phyloP scores from a whole-genome alignment of 2,329 filamentous ascomycete genomes.

The Trichophyton equinum region DNA sequence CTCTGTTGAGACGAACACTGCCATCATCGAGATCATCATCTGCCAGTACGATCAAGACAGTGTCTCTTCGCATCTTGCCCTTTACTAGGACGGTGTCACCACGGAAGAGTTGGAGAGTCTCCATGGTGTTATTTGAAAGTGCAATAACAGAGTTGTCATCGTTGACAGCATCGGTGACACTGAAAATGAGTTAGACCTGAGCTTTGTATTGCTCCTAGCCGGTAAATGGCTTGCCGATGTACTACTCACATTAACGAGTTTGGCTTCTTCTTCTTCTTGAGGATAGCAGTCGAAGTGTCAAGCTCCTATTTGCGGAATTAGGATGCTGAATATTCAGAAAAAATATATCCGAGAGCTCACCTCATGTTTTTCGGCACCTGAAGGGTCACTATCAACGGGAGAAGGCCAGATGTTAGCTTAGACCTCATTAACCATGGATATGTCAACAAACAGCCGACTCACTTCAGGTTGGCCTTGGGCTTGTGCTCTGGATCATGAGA shows the following conservation, averaged over 20 bases:
- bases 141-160: slow-evolving; percentile 99
- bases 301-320: slow-evolving; percentile 51
- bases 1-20: slow-evolving; percentile 93
- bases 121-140: slow-evolving; percentile 97
- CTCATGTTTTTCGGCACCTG: slow-evolving; percentile 73
- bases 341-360: slow-evolving; percentile 41
- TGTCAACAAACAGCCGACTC: slow-evolving; percentile 31
- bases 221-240: not conserved
- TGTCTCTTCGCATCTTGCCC: slow-evolving; percentile 99
- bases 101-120: slow-evolving; percentile 93
- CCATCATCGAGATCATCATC: slow-evolving; percentile 98
- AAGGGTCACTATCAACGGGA: slow-evolving; percentile 57
- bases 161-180: slow-evolving; percentile 95
- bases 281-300: slow-evolving; percentile 86
- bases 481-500: slow-evolving; percentile 51
- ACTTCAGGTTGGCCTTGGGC: slow-evolving; percentile 70
- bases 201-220: not conserved
- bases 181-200: slow-evolving; percentile 34
- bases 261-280: slow-evolving; percentile 99
- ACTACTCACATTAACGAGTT: slow-evolving; percentile 82
- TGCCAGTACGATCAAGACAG: slow-evolving; percentile 89
- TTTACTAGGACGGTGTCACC: slow-evolving; percentile 96
- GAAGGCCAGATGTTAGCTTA: not conserved
- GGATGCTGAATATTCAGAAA: slow-evolving; percentile 15
- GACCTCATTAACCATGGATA: slow-evolving; percentile 11